Base-by-base conservation (phyloP, 192 early-diverging fungal genomes). In the Rhizophlyctis rosea region DNA sequence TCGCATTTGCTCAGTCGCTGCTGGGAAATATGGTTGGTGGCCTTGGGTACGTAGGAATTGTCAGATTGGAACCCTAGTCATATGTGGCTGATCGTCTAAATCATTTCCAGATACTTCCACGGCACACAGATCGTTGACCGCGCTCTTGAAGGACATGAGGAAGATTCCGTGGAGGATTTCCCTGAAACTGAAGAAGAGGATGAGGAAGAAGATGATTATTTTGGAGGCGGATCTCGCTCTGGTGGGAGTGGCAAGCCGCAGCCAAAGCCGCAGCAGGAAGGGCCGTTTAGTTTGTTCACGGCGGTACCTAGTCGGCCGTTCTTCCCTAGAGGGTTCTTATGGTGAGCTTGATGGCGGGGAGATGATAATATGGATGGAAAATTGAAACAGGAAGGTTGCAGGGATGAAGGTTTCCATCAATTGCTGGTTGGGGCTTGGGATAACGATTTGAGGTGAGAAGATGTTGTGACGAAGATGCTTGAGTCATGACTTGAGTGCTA, bases 271-370 rank as follows among this genome's bases (percentile, higher is more conserved):
- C 52, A 85, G 59, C 60, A 81, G 18, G 87, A 87, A 48, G 65
- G 68, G 3, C 90, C 95, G 0, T 76, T 78, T 16, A 72, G 81
- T 16, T 71, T 98, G 25, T 94, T 95, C 68, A 83, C 88, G 0
- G 87, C 88, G 0, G 88, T 91, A 1, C 93, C 95, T 1, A 90
- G 87, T 5, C 82, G 95, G 27, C 88, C 95, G 14, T 98, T 98
- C 68, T 98, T 98, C 68, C 93, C 95, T 47, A 81, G 95, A 31
- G 95, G 95, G n/a, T 98, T 95, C 57, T 81, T 93, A 36, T 98
- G 95, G 90, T 77, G 68, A 49, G 54, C 9, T 48, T 13, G n/a
- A 14, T 53, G 7, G n/a, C n/a, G n/a, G n/a, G n/a, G n/a, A n/a
- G n/a, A n/a, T n/a, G n/a, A n/a, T n/a, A n/a, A n/a, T n/a, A n/a